Conservation (phyloP, 768 basidiomycete species). For the Suillus tomentosus region DNA sequence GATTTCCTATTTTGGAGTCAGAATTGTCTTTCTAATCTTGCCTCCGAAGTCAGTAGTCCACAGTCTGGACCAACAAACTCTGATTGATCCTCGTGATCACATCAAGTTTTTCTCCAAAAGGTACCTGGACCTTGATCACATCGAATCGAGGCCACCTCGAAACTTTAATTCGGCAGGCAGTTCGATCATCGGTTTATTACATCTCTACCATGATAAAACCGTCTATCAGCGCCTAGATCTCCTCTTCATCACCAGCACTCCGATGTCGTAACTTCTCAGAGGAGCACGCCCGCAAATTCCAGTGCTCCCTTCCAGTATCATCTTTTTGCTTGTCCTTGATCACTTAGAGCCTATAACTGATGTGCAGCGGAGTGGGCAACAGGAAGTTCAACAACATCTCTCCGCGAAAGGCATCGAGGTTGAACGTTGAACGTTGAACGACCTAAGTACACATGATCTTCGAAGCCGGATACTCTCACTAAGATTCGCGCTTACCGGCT, state of each 20-base stretch:
- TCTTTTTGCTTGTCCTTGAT: not conserved
- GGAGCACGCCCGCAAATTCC: no score
- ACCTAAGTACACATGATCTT: not conserved
- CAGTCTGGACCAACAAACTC: not conserved
- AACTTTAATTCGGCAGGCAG: not conserved
- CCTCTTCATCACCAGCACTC: no score
- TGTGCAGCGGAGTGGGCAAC: not conserved
- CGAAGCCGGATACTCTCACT: not conserved
- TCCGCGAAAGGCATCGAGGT: slow-evolving; percentile 7
- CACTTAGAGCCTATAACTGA: not conserved
- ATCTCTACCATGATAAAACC: not conserved
- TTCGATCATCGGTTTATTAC: not conserved
- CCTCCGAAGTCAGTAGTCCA: not conserved
- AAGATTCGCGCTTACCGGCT: not conserved
- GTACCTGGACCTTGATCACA: not conserved
- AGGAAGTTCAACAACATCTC: not conserved
- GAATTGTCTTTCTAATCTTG: not conserved
- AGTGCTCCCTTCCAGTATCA: no score
- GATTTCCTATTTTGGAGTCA: slow-evolving; percentile 28
- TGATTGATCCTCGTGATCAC: not conserved
- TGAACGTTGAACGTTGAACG: no score
- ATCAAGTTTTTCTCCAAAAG: not conserved
- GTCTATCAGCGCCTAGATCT: not conserved
- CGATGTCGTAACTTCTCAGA: not conserved
- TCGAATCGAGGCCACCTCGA: not conserved